Conservation (phyloP, 306 rosid genomes). For the Corylus americana region DNA sequence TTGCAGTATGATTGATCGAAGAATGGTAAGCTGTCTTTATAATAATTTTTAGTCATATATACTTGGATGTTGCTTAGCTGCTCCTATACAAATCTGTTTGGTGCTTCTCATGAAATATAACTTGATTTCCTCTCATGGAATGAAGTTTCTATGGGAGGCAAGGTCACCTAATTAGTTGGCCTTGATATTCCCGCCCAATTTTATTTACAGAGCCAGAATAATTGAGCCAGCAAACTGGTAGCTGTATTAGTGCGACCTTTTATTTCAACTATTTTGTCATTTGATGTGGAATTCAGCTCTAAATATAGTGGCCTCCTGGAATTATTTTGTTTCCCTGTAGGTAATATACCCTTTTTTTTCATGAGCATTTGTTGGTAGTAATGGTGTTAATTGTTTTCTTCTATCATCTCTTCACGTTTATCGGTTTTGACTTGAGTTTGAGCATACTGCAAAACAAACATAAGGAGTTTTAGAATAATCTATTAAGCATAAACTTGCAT, state of each 20-base stretch:
- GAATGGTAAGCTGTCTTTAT: constrained; percentile 65
- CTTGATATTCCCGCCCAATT: neutral
- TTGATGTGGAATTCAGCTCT: neutral
- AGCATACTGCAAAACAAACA: neutral
- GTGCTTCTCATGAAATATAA: neutral
- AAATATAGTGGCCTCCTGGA: neutral
- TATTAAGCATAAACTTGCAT: neutral
- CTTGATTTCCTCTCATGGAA: neutral
- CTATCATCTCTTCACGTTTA: neutral
- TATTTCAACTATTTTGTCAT: neutral
- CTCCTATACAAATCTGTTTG: neutral
- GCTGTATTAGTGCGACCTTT: neutral
- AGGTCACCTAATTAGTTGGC: neutral
- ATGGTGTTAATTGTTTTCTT: neutral
- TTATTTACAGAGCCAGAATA: neutral
- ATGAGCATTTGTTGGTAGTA: neutral
- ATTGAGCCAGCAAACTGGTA: neutral
- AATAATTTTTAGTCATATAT: constrained; percentile 9
- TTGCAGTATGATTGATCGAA: constrained; percentile 84
- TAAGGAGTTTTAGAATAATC: neutral
- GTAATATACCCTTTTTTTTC: neutral
- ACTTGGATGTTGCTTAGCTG: neutral
- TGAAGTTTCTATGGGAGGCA: neutral
- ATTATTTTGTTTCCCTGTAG: neutral
- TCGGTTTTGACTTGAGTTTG: neutral